Conservation (phyloP, 495 filamentous ascomycete genomes). For the Clohesyomyces aquaticus region DNA sequence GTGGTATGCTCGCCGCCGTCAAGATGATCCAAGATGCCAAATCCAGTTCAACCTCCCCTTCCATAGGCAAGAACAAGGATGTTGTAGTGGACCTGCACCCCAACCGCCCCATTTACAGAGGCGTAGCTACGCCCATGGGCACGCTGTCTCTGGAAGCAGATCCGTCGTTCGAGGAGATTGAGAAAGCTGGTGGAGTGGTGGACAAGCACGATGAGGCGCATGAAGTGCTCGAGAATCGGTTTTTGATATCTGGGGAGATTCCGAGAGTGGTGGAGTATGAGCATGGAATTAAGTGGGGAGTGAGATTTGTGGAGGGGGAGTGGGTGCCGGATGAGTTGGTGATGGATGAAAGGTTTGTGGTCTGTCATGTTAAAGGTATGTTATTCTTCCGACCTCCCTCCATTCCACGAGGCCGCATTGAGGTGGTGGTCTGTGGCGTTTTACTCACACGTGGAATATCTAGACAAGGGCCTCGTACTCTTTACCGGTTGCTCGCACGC, state of each 20-base stretch:
- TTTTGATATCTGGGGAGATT: constrained; percentile 62
- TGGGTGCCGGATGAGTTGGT: constrained; percentile 63
- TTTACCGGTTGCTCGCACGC: constrained; percentile 68
- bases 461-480: constrained; percentile 59
- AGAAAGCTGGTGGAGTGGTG: constrained; percentile 53
- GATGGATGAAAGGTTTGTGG: constrained; percentile 62
- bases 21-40: constrained; percentile 50
- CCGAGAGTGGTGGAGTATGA: constrained; percentile 61
- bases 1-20: constrained; percentile 59
- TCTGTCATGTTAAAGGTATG: constrained; percentile 61
- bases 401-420: too few relatives aligned
- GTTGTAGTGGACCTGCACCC: constrained; percentile 61
- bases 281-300: constrained; percentile 53
- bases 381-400: too few relatives aligned
- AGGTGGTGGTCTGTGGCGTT: too few relatives aligned
- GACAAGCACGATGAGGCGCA: constrained; percentile 54
- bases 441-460: not conserved
- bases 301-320: constrained; percentile 53
- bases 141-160: constrained; percentile 61
- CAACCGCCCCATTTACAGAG: constrained; percentile 58
- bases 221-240: constrained; percentile 59
- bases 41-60: constrained; percentile 11
- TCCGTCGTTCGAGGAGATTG: constrained; percentile 59
- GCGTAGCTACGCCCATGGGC: constrained; percentile 49
- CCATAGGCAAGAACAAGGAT: too few relatives aligned